Percentiles rank a stretch among this genome's conserved stretches.
Evolutionary conservation across 2,329 filamentous ascomycete genomes (phyloP).

Genomic region (Fusarium pseudonygamai): DNA sequence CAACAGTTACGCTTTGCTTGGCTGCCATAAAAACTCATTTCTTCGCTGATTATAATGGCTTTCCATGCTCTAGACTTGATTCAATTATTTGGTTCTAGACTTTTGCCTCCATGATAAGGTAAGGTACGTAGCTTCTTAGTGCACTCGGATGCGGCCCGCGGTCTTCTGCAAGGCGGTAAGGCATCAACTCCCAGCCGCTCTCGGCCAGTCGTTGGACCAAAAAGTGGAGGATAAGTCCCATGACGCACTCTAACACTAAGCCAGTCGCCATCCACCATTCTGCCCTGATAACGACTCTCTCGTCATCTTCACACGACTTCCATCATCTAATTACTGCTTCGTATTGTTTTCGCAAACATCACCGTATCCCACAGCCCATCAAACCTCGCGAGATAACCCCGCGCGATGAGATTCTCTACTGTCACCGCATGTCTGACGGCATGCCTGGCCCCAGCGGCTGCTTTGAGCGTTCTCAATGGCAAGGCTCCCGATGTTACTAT

Average conservation of each 20-base stretch:
- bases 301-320: constrained; percentile 27
- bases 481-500: constrained; percentile 51
- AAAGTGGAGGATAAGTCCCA: constrained; percentile 46
- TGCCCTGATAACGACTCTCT: constrained; percentile 39
- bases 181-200: constrained; percentile 35
- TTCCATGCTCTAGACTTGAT: background rate
- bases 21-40: background rate
- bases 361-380: background rate
- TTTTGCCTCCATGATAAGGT: constrained; percentile 12
- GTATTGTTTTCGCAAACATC: background rate
- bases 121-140: constrained; percentile 24
- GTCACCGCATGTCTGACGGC: constrained; percentile 58
- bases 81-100: constrained; percentile 10
- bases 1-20: background rate
- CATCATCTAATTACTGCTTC: constrained; percentile 12
- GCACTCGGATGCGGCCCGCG: constrained; percentile 23
- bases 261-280: constrained; percentile 41
- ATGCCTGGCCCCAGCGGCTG: constrained; percentile 57
- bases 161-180: constrained; percentile 38
- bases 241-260: constrained; percentile 49
- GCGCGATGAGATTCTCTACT: constrained; percentile 50
- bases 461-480: constrained; percentile 53
- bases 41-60: background rate
- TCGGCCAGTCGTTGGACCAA: constrained; percentile 27
- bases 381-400: background rate